Evolutionary conservation across 177 flowering plant species (phyloP).

Genomic region (Vitis hybrid): DNA sequence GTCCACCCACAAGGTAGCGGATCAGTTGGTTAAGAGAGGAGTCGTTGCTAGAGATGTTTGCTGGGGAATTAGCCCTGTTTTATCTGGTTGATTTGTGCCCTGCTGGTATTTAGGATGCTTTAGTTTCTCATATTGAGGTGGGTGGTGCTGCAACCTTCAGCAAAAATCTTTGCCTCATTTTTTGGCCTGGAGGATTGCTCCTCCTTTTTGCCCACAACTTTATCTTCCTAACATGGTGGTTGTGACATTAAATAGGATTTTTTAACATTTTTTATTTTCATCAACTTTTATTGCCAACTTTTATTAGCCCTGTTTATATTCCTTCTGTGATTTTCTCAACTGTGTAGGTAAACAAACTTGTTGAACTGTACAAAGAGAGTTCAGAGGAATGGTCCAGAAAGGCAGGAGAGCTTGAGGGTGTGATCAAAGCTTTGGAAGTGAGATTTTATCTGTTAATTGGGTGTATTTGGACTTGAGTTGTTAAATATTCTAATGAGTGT

Average conservation of each 20-base stretch:
- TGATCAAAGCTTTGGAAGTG: conserved; percentile 89
- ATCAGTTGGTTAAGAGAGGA: too few species aligned
- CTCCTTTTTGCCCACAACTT: background rate
- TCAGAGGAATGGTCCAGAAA: conserved; percentile 94
- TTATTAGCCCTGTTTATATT: background rate
- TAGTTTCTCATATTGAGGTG: too few species aligned
- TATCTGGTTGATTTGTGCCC: too few species aligned
- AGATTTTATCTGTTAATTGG: conserved; percentile 9
- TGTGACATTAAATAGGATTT: background rate
- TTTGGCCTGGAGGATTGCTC: background rate
- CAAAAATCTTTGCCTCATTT: background rate
- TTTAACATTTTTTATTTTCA: background rate
- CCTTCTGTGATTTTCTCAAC: background rate
- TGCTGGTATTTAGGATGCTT: too few species aligned
- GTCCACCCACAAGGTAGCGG: too few species aligned
- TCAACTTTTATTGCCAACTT: background rate
- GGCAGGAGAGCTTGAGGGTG: conserved; percentile 97
- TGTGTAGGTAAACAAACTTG: conserved; percentile 68
- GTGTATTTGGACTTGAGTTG: background rate
- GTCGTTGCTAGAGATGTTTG: too few species aligned
- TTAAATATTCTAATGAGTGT: background rate
- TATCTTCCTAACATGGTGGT: background rate
- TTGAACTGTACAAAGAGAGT: conserved; percentile 89
- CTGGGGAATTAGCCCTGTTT: too few species aligned
- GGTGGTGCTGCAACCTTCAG: too few species aligned